These are phyloP conservation scores for Tylopilus sp. DNA, from an alignment of 1,284 basidiomycete species.

Conservation along the genomic window DNA sequence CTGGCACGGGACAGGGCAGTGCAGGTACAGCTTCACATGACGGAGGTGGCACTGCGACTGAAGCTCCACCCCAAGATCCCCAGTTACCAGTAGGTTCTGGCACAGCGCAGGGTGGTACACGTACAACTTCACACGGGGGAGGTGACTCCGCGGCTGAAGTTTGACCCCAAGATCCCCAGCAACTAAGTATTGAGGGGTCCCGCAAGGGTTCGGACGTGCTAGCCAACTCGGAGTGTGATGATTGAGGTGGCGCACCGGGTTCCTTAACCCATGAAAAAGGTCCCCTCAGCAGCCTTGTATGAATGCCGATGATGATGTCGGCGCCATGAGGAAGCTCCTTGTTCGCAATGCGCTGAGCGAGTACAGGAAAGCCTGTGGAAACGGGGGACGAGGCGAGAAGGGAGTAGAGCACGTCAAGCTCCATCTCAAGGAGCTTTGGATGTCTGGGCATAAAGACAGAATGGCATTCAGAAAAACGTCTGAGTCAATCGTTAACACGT, in stretches of 20 bases:
- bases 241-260: background rate
- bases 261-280: background rate
- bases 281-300: conserved; percentile 32
- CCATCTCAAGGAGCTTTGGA: conserved; percentile 34
- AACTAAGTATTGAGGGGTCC: no score
- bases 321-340: conserved; percentile 37
- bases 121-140: no score
- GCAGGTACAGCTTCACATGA: no score
- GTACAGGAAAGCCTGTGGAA: conserved; percentile 15
- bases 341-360: conserved; percentile 30
- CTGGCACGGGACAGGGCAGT: no score
- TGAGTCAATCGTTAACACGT: no score
- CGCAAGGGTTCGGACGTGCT: no score
- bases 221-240: background rate
- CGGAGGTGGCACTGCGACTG: no score
- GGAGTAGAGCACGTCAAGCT: conserved; percentile 34
- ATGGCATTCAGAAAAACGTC: background rate
- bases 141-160: no score
- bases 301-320: conserved; percentile 33
- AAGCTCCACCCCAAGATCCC: no score
- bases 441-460: conserved; percentile 17
- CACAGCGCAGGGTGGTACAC: no score
- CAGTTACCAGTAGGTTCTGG: no score
- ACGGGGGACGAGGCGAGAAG: conserved; percentile 31
- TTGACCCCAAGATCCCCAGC: no score